Evolutionary conservation across 202 grass and related monocot genomes (phyloP).

Genomic region (Musa balbisiana): DNA sequence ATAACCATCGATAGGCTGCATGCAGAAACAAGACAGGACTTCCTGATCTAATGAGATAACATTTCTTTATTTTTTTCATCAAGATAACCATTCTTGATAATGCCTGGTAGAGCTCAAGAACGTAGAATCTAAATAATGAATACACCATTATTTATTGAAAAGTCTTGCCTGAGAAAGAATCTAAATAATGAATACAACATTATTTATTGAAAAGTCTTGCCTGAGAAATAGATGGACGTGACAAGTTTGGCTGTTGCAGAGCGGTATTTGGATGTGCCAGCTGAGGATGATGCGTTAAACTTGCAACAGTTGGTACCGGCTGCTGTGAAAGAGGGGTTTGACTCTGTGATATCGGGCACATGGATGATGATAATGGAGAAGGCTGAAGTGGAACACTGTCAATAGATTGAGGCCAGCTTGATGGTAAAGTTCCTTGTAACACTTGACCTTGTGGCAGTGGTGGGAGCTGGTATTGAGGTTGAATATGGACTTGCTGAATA

Average conservation of each 20-base stretch:
- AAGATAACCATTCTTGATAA: background rate
- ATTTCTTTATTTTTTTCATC: no score
- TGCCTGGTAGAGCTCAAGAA: background rate
- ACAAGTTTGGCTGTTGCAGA: conserved; percentile 15
- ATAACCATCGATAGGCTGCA: no score
- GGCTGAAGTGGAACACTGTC: conserved; percentile 36
- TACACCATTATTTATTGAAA: background rate
- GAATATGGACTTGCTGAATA: conserved; percentile 28
- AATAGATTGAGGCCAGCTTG: conserved; percentile 35
- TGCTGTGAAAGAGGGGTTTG: conserved; percentile 46
- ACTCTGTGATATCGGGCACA: conserved; percentile 44
- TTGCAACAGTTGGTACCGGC: conserved; percentile 36
- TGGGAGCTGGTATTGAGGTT: conserved; percentile 37
- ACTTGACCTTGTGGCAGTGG: conserved; percentile 34
- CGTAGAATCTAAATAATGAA: no score
- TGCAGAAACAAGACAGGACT: background rate
- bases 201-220: conserved; percentile 4
- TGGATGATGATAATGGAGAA: conserved; percentile 32
- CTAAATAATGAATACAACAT: background rate
- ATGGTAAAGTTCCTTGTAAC: conserved; percentile 29
- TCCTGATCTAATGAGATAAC: background rate
- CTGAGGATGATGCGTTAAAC: conserved; percentile 36
- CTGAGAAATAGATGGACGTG: conserved; percentile 20
- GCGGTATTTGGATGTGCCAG: conserved; percentile 26
- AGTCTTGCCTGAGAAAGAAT: conserved; percentile 12